Base-by-base conservation (phyloP, 768 basidiomycete genomes). In the Gloeophyllum trabeum region DNA sequence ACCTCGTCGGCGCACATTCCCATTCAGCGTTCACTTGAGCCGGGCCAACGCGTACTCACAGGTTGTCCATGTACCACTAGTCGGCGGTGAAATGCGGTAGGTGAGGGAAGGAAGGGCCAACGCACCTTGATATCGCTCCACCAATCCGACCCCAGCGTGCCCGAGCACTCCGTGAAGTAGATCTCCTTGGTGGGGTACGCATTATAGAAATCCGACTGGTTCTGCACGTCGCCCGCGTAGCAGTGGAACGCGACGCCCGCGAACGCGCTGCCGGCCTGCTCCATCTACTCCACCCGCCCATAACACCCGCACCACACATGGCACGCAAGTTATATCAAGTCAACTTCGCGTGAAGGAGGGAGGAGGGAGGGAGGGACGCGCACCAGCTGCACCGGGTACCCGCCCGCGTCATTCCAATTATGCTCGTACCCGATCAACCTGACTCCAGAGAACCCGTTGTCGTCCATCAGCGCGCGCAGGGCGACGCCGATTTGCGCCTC, bases 81-180 rank as follows among this genome's bases (percentile, higher is more conserved):
- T 24, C 13, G 25, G 35, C 26, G 39, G 39, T 36, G 41, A 35
- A 30, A 18, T 28, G n/a, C 21, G 26, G n/a, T 41, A 6, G 22
- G 5, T 21, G 39, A 19, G 14, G 5, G 16, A 41, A 13, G 6
- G 16, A 18, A 6, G 16, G 38, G 44, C 10, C 32, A 47, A 32
- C 58, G 4, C 46, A 76, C 81, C 69, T 86, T 86, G 58, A 86
- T 77, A 49, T 86, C 81, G 38, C 61, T 63, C 84, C 84, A 88
- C 83, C 82, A 87, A 53, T 85, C 79, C 6, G 71, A 70, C 12
- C 80, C 78, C 42, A 71, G 57, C 0, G 69, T 75, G 4, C 84
- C 82, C 1, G 73, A 58, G 51, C 85, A 86, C 56, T 87, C 83
- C 50, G 62, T 71, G 45, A 71, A 61, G 57, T 65, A 69, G 14